Conservation (phyloP, 2,329 filamentous ascomycete species). For the Colletotrichum sp. region DNA sequence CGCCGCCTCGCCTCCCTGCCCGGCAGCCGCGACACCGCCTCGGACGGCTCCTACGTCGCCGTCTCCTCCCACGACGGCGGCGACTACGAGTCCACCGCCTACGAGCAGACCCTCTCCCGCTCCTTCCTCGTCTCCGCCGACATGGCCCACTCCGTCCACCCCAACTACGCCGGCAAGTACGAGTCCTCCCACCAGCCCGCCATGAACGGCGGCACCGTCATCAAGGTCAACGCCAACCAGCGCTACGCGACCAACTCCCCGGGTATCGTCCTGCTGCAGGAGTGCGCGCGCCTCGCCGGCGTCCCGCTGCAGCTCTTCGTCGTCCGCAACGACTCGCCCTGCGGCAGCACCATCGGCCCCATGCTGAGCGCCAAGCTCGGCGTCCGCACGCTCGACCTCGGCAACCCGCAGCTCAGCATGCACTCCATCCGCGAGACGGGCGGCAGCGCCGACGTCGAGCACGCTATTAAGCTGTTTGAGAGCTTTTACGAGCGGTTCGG, state of each 20-base stretch:
- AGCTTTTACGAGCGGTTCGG: conserved; percentile 87
- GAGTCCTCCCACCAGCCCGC: conserved; percentile 88
- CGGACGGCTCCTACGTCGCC: conserved; percentile 67
- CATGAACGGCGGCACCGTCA: conserved; percentile 95
- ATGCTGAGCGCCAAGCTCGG: conserved; percentile 90
- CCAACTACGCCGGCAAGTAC: conserved; percentile 93
- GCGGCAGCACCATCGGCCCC: conserved; percentile 96
- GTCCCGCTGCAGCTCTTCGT: conserved; percentile 96
- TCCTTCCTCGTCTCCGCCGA: conserved; percentile 96
- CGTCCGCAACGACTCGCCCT: conserved; percentile 92
- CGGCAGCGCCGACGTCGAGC: conserved; percentile 84
- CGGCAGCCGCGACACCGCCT: conserved; percentile 56
- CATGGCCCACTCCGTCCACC: conserved; percentile 96
- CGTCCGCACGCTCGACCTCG: conserved; percentile 86
- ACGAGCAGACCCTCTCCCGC: conserved; percentile 88
- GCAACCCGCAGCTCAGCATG: conserved; percentile 95
- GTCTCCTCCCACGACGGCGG: conserved; percentile 51
- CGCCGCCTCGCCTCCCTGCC: conserved; percentile 85
- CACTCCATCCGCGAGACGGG: conserved; percentile 95
- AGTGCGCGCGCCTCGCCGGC: conserved; percentile 74
- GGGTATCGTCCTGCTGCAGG: conserved; percentile 90
- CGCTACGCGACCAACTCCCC: conserved; percentile 97
- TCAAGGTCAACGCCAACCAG: conserved; percentile 98
- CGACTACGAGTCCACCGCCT: conserved; percentile 74
- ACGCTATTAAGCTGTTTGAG: conserved; percentile 85